Conservation (phyloP, 1,139 yeast species). For the Geotrichum citri-aurantii region DNA sequence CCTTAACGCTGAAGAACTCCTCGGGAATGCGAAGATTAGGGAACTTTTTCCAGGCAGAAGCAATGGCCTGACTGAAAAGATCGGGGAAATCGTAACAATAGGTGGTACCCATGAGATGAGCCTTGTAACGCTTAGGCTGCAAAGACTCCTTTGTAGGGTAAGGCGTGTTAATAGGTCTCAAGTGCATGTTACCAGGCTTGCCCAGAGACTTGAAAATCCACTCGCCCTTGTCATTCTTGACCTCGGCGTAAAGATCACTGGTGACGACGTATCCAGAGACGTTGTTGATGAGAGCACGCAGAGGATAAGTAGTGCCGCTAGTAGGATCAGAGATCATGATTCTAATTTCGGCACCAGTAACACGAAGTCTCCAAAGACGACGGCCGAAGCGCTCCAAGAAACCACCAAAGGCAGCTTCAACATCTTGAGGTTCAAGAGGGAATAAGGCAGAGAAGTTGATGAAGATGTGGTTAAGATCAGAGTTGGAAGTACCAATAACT, state of each 20-base stretch:
- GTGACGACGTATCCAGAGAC: constrained; percentile 97
- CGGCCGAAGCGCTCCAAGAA: constrained; percentile 97
- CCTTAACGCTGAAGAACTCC: constrained; percentile 71
- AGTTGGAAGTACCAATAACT: constrained; percentile 87
- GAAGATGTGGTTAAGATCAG: constrained; percentile 93
- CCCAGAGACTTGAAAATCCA: constrained; percentile 90
- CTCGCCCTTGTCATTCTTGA: constrained; percentile 83
- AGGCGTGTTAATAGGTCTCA: constrained; percentile 91
- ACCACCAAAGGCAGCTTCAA: constrained; percentile 95
- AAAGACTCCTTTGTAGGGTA: constrained; percentile 96
- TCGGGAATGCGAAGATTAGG: constrained; percentile 53
- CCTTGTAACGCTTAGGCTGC: constrained; percentile 97
- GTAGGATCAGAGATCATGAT: constrained; percentile 88
- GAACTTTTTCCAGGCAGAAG: constrained; percentile 74
- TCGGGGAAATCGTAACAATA: constrained; percentile 99
- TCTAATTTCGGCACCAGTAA: constrained; percentile 95
- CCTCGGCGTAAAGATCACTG: constrained; percentile 90
- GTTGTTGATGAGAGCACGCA: constrained; percentile 92
- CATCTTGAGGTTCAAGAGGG: constrained; percentile 90
- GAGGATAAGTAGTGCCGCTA: constrained; percentile 81
- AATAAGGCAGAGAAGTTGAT: constrained; percentile 94
- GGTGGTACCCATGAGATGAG: constrained; percentile 97
- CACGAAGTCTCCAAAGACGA: constrained; percentile 92
- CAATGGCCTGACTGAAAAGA: constrained; percentile 87
- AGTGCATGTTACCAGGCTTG: constrained; percentile 92